Conservation (phyloP, 768 basidiomycete genomes). For the Pleurotus tuber-regium region DNA sequence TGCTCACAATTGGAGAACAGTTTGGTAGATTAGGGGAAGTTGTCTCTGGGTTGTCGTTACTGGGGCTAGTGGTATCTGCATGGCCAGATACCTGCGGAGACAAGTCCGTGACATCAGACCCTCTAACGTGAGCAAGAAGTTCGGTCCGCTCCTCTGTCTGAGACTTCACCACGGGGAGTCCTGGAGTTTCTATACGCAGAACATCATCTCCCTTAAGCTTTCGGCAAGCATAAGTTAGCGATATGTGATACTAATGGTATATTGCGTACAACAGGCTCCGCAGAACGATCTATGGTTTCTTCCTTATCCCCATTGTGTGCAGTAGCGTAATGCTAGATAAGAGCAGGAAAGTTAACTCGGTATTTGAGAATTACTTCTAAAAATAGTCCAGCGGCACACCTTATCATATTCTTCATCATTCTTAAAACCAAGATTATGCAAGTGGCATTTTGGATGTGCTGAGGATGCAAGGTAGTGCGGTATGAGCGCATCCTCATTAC, state of each 20-base stretch:
- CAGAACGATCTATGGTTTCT: neutral
- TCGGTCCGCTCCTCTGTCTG: too few relatives aligned
- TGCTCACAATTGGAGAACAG: too few relatives aligned
- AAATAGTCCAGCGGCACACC: neutral
- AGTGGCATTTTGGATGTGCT: neutral
- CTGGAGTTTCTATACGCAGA: too few relatives aligned
- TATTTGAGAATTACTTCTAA: neutral
- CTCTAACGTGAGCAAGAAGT: too few relatives aligned
- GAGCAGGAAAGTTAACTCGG: neutral
- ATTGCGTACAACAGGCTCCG: neutral
- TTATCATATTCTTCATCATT: neutral
- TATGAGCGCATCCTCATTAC: neutral
- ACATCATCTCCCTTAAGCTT: too few relatives aligned
- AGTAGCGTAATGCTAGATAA: neutral
- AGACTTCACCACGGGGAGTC: too few relatives aligned
- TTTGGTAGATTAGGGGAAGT: too few relatives aligned
- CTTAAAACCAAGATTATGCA: constrained; percentile 5
- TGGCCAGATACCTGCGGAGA: too few relatives aligned
- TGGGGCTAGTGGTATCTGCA: too few relatives aligned
- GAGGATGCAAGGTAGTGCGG: neutral
- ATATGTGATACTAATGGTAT: neutral
- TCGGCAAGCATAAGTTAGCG: neutral
- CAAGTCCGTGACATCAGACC: too few relatives aligned
- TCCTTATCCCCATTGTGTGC: neutral
- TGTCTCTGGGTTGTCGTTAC: too few relatives aligned